phyloP scores from a whole-genome alignment of 495 filamentous ascomycete genomes.

The Lentithecium fluviatile region DNA sequence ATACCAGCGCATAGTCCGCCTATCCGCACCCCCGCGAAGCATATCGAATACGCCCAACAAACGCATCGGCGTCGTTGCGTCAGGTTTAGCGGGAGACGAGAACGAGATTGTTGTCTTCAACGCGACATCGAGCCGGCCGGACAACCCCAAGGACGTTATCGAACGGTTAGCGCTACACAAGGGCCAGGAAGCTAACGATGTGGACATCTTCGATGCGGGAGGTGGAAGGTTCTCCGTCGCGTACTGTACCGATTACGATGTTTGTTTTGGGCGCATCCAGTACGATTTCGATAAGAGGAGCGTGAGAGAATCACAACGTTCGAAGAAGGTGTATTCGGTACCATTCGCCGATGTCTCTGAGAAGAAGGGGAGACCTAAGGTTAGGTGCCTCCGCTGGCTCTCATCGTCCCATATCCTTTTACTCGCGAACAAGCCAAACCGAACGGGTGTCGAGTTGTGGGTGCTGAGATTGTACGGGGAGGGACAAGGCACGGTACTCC shows the following conservation, averaged over 20 bases:
- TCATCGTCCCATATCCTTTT: slow-evolving; percentile 51
- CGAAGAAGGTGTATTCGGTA: slow-evolving; percentile 60
- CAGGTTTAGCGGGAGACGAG: slow-evolving; percentile 66
- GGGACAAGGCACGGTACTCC: slow-evolving; percentile 40
- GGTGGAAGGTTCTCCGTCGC: slow-evolving; percentile 64
- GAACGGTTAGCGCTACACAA: slow-evolving; percentile 62
- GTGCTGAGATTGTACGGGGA: slow-evolving; percentile 57
- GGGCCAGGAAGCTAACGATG: slow-evolving; percentile 72
- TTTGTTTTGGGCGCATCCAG: slow-evolving; percentile 57
- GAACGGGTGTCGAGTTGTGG: slow-evolving; percentile 66
- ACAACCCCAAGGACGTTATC: slow-evolving; percentile 57
- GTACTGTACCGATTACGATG: slow-evolving; percentile 77
- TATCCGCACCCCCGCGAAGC: slow-evolving; percentile 61
- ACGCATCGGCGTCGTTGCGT: slow-evolving; percentile 71
- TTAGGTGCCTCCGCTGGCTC: slow-evolving; percentile 61
- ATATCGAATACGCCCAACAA: slow-evolving; percentile 39
- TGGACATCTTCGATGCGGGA: slow-evolving; percentile 66
- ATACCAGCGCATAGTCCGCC: slow-evolving; percentile 75
- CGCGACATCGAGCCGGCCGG: slow-evolving; percentile 55
- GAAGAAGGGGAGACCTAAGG: slow-evolving; percentile 37
- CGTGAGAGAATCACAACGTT: slow-evolving; percentile 54
- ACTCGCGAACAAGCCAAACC: slow-evolving; percentile 49
- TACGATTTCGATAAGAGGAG: slow-evolving; percentile 48
- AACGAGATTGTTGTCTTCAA: slow-evolving; percentile 79
- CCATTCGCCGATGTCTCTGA: slow-evolving; percentile 52